Conservation (phyloP, 768 basidiomycete species). For the Mrakia gelida region DNA sequence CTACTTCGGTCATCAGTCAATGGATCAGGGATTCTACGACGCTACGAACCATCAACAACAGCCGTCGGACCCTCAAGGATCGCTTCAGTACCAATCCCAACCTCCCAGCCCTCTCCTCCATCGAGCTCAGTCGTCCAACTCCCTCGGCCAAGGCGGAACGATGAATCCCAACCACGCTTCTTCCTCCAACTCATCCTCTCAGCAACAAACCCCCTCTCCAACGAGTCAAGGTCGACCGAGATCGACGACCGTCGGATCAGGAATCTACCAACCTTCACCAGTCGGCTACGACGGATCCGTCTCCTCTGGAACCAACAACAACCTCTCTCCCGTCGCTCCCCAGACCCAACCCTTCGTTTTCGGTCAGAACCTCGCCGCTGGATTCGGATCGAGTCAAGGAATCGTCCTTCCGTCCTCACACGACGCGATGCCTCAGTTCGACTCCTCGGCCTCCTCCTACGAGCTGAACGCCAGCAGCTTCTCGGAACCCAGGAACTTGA, state of each 20-base stretch:
- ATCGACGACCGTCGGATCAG: constrained; percentile 13
- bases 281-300: neutral
- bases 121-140: neutral
- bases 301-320: neutral
- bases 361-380: constrained; percentile 10
- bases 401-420: neutral
- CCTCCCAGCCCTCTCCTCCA: constrained; percentile 5
- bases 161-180: constrained; percentile 25
- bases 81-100: neutral
- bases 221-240: neutral
- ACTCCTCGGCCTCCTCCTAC: neutral
- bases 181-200: neutral
- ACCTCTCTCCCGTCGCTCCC: constrained; percentile 7
- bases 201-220: constrained; percentile 15
- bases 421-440: constrained; percentile 4
- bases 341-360: constrained; percentile 8
- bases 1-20: neutral
- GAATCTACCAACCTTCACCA: neutral
- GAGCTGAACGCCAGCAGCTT: neutral
- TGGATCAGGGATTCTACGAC: constrained; percentile 2
- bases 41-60: neutral
- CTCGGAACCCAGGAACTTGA: neutral
- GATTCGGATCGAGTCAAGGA: neutral
- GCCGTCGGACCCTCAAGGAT: neutral
- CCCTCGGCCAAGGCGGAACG: constrained; percentile 9